Evolutionary conservation across 441 rosid genomes (phyloP).

Genomic region (Cnidoscolus chayamansa): DNA sequence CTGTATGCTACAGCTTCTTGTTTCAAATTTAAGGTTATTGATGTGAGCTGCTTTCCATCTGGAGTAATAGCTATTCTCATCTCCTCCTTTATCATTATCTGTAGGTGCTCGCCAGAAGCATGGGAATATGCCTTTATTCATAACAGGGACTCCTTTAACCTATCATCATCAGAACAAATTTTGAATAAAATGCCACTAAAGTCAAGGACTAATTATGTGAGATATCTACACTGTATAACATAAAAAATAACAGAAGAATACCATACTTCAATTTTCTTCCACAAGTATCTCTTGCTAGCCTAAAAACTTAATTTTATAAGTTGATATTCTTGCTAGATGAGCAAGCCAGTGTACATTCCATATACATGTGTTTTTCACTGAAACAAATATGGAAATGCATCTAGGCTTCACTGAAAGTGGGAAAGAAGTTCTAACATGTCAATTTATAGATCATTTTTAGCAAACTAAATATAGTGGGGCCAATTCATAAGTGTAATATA

Average conservation of each 20-base stretch:
- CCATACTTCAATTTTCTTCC: conserved; percentile 5
- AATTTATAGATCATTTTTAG: background rate
- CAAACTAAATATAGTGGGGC: background rate
- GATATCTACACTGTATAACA: background rate
- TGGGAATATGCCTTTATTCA: conserved; percentile 73
- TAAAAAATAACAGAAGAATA: background rate
- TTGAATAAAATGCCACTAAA: background rate
- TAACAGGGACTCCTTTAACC: conserved; percentile 68
- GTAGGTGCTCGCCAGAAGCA: conserved; percentile 98
- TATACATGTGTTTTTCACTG: background rate
- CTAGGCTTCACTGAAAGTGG: conserved; percentile 4
- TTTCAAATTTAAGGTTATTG: conserved; percentile 47
- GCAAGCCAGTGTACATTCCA: background rate
- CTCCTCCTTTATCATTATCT: conserved; percentile 98
- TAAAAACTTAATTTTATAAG: background rate
- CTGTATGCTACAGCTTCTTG: conserved; percentile 59
- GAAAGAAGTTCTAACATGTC: background rate
- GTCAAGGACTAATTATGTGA: background rate
- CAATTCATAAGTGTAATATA: conserved; percentile 24
- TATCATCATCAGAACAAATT: conserved; percentile 27
- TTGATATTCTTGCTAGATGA: background rate
- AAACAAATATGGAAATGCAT: background rate
- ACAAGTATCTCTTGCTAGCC: background rate
- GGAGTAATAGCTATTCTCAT: conserved; percentile 58
- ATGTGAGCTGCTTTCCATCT: conserved; percentile 74